Evolutionary conservation across 148 eudicot species (phyloP).

Genomic region (Heliamphora exappendiculata): DNA sequence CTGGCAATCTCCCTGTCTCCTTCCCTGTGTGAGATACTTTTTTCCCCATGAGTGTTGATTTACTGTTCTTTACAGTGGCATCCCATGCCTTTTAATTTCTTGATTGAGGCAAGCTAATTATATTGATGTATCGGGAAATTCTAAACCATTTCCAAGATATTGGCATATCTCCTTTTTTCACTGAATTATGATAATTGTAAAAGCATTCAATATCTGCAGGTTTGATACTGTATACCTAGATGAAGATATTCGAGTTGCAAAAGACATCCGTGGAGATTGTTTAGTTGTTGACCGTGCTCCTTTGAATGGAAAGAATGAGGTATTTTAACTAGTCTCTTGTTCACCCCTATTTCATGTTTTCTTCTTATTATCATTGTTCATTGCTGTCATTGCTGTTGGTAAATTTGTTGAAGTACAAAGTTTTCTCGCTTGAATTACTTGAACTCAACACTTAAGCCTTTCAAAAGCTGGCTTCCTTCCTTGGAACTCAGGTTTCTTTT

Average conservation of each 20-base stretch:
- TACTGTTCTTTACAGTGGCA: background rate
- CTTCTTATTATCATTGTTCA: background rate
- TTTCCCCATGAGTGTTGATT: background rate
- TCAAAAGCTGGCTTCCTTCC: background rate
- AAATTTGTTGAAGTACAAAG: background rate
- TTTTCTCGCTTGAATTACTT: background rate
- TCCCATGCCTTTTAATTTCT: background rate
- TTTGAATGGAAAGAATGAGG: slow-evolving; percentile 55
- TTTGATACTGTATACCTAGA: slow-evolving; percentile 50
- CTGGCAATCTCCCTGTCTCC: background rate
- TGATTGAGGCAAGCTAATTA: background rate
- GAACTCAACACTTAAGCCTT: background rate
- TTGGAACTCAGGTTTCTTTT: background rate
- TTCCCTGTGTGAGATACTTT: background rate
- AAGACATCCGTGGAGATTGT: slow-evolving; percentile 57
- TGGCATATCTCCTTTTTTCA: background rate
- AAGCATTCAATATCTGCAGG: slow-evolving; percentile 24
- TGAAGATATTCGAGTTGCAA: slow-evolving; percentile 51
- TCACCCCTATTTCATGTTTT: background rate
- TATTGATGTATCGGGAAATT: background rate
- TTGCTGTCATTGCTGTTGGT: background rate
- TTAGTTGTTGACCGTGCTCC: slow-evolving; percentile 59
- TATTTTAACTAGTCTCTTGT: background rate
- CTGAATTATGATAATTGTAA: background rate
- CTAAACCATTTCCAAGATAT: background rate